phyloP scores from a whole-genome alignment of 257 asterid genomes.

The Prunella vulgaris region DNA sequence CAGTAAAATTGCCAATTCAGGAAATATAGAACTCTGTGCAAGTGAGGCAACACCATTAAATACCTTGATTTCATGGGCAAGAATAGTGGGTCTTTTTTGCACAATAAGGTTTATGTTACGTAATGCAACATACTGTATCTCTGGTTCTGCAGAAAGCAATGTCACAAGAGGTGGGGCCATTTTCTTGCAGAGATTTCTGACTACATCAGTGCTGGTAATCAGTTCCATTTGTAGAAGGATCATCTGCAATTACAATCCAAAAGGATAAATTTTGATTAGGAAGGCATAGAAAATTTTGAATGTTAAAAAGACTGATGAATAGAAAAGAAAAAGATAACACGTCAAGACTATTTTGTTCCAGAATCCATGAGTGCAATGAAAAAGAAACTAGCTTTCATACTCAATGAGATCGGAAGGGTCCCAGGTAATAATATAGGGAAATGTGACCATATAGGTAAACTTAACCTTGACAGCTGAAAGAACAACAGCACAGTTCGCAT shows the following conservation, averaged over 20 bases:
- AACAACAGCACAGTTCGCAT: conserved; percentile 99
- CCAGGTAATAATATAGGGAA: background rate
- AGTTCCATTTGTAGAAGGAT: conserved; percentile 99
- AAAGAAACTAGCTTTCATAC: conserved; percentile 7
- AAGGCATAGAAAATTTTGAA: conserved; percentile 5
- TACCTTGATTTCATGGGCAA: conserved; percentile 98
- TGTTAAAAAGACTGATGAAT: background rate
- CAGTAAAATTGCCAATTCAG: conserved; percentile 2
- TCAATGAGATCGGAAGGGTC: conserved; percentile 11
- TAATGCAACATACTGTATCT: conserved; percentile 90
- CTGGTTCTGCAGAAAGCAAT: conserved; percentile 94
- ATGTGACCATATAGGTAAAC: conserved; percentile 14
- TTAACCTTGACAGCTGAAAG: conserved; percentile 96
- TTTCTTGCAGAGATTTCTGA: conserved; percentile 97
- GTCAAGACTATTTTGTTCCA: background rate
- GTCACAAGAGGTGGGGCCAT: conserved; percentile 99
- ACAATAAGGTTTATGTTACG: conserved; percentile 95
- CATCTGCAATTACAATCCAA: conserved; percentile 57
- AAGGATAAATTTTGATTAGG: background rate
- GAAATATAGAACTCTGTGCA: background rate
- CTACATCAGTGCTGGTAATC: conserved; percentile 94
- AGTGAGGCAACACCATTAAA: conserved; percentile 10
- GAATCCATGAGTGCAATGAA: conserved; percentile 7
- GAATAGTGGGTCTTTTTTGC: conserved; percentile 93
- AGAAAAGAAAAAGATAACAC: background rate